Conservation (phyloP, 2,329 filamentous ascomycete species). For the Sarocladiaceae sp. region DNA sequence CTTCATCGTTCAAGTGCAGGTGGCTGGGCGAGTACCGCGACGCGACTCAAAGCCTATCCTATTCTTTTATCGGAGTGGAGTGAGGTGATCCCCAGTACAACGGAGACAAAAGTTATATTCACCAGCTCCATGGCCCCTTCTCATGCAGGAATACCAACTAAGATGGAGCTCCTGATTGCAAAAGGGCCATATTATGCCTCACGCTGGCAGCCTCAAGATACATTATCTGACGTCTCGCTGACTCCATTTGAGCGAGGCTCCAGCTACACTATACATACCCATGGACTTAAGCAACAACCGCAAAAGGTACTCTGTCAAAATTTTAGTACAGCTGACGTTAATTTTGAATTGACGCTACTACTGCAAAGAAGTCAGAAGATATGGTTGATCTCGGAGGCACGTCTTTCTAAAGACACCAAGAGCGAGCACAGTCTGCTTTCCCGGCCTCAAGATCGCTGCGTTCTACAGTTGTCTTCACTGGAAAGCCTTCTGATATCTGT, state of each 20-base stretch:
- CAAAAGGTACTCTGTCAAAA: background rate
- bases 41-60: background rate
- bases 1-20: background rate
- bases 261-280: background rate
- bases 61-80: background rate
- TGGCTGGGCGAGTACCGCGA: background rate
- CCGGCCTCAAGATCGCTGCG: background rate
- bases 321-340: background rate
- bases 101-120: no score
- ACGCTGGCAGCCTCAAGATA: no score
- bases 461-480: background rate
- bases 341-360: background rate
- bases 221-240: no score
- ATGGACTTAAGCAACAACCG: background rate
- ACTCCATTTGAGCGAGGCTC: background rate
- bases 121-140: no score
- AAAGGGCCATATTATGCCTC: no score
- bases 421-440: background rate
- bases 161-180: no score
- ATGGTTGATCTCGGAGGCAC: background rate
- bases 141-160: no score
- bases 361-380: background rate
- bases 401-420: background rate
- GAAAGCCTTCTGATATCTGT: background rate
- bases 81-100: no score